Evolutionary conservation across 768 basidiomycete genomes (phyloP), one percentile per base, ranked within the genome.

Genomic region (Xerocomus potaroensis): DNA sequence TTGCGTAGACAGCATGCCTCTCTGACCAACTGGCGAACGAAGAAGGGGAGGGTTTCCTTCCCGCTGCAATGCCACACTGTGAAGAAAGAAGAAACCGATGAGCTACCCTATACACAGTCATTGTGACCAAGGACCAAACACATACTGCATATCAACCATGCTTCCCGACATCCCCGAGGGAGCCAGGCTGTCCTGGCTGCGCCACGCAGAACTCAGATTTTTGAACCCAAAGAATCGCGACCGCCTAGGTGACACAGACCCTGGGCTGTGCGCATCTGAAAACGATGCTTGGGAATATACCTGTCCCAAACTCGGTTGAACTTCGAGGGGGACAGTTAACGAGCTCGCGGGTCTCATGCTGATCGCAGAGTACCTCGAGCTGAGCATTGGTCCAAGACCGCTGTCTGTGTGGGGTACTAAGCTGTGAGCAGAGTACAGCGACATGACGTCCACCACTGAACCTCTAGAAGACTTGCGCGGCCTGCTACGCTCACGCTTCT

Each of bases 141-240:
- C 87, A 53, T 69, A 91, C 89, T 92, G 90, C 90, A 92, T 91
- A 63, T 91, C 87, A 54, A 91, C 69, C 87, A 92, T 90, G 58
- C 90, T 92, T 43, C 90, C 90, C 3, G 85, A 84, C 61, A 85
- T 76, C 8, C 84, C 87, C 23, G 88, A 87, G n/a, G 78, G 76
- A 1, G 87, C 84, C 31, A 92, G 69, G 62, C 88, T 91, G 48
- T 89, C 86, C 57, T 84, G 85, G 60, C 87, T 91, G 54, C 78
- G 73, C 81, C 83, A 88, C 11, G 82, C 83, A 18, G 79, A 67
- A 47, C 80, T 82, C 36, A 85, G 70, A 55, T 86, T 86, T 64
- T 73, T 81, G 61, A 84, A 77, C 8, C 84, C 85, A 55, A 91
- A 87, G 76, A 92, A 91, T 43, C 83, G 78, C 3, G 82, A 79